These are phyloP conservation scores for Lepidium didymum DNA, from an alignment of 345 rosid genomes.

Conservation along the genomic window DNA sequence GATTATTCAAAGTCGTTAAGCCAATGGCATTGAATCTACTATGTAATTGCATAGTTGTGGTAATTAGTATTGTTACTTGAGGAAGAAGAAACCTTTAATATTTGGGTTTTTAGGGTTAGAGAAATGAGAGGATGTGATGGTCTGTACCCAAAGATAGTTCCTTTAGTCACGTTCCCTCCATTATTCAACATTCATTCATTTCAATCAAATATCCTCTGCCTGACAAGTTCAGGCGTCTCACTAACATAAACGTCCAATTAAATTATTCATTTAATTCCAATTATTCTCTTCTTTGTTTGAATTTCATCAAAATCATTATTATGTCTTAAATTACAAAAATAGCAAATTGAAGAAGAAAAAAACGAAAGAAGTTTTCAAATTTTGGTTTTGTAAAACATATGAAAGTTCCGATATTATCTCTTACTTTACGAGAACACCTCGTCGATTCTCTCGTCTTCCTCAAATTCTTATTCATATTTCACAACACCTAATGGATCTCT, in stretches of 20 bases:
- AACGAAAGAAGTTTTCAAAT: neutral
- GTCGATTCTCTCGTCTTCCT: neutral
- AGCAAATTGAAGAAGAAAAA: neutral
- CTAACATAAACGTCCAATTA: slow-evolving; percentile 17
- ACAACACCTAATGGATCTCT: slow-evolving; percentile 5
- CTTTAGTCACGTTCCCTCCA: neutral
- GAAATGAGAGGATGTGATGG: slow-evolving; percentile 4
- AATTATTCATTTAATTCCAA: neutral
- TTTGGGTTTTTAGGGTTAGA: neutral
- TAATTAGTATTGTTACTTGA: neutral
- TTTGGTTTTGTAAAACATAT: neutral
- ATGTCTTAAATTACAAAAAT: neutral
- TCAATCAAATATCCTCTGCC: neutral
- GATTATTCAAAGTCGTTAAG: too few relatives aligned
- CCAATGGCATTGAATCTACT: too few relatives aligned
- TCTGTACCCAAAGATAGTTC: neutral
- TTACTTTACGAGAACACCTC: slow-evolving; percentile 2
- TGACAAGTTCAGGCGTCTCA: slow-evolving; percentile 25
- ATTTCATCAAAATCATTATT: neutral
- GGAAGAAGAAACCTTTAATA: neutral
- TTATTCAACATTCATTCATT: neutral
- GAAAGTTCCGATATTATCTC: slow-evolving; percentile 20
- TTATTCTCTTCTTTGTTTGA: neutral
- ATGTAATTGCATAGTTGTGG: neutral
- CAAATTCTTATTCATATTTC: neutral